phyloP scores from a whole-genome alignment of 768 basidiomycete species.

The Candolleomyces efflorescens region DNA sequence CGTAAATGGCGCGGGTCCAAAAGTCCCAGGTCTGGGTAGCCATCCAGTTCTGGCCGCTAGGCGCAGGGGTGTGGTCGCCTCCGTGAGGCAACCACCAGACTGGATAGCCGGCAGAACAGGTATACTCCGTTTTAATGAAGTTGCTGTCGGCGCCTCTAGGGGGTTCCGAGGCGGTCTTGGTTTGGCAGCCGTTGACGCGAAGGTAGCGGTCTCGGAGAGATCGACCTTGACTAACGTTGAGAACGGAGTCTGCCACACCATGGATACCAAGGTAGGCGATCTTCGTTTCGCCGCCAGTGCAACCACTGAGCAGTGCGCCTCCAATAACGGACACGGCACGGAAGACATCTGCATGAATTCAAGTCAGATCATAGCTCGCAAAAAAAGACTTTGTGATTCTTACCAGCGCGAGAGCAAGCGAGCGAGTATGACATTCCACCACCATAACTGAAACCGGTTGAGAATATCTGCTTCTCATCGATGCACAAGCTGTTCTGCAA shows the following conservation, averaged over 20 bases:
- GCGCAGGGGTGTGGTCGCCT: not conserved
- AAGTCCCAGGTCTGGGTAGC: constrained; percentile 4
- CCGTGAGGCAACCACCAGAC: constrained; percentile 7
- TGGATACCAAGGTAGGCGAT: constrained; percentile 7
- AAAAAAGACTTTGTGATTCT: not conserved
- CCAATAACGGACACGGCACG: constrained; percentile 5
- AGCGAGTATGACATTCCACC: constrained; percentile 7
- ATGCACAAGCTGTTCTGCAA: constrained; percentile 1
- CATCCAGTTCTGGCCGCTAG: constrained; percentile 7
- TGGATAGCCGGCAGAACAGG: constrained; percentile 1
- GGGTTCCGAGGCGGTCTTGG: constrained; percentile 3
- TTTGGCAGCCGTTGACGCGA: constrained; percentile 5
- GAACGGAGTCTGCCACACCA: constrained; percentile 5
- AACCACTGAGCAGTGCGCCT: constrained; percentile 3
- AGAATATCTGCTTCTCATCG: constrained; percentile 2
- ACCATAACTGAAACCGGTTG: constrained; percentile 7
- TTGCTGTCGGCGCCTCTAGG: constrained; percentile 2
- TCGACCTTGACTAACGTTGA: not conserved
- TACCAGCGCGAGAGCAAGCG: constrained; percentile 3
- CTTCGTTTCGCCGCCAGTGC: constrained; percentile 2
- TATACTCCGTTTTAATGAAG: constrained; percentile 5
- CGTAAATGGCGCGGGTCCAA: constrained; percentile 3
- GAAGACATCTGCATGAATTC: not conserved
- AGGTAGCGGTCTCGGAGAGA: constrained; percentile 5
- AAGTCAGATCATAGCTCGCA: not conserved